Evolutionary conservation across 164 flowering plant species (phyloP).

Genomic region (Berberis thunbergii): DNA sequence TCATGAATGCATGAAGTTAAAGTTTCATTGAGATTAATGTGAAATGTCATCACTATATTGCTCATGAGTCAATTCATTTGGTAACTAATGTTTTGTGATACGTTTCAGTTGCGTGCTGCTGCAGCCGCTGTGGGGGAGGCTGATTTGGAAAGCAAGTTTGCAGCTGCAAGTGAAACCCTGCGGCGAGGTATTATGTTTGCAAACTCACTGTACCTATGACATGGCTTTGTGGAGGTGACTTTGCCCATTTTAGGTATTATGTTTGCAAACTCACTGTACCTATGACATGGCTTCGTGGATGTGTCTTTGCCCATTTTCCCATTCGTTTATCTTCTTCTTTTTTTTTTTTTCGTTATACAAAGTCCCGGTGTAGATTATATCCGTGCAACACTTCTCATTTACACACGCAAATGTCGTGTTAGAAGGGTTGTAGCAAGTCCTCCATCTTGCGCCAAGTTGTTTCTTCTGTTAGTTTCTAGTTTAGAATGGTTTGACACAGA

Average conservation of each 20-base stretch:
- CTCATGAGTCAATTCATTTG: neutral
- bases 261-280: constrained; percentile 75
- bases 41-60: neutral
- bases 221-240: neutral
- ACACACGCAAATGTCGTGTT: too few relatives aligned
- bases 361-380: too few relatives aligned
- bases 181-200: constrained; percentile 96
- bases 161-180: constrained; percentile 78
- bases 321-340: neutral
- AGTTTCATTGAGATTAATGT: too few relatives aligned
- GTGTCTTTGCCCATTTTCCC: neutral
- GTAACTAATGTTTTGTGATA: neutral
- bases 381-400: too few relatives aligned
- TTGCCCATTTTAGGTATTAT: constrained; percentile 47
- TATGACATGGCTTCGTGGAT: constrained; percentile 14
- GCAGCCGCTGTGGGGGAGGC: constrained; percentile 94
- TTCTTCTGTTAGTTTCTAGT: too few relatives aligned
- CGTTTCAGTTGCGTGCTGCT: constrained; percentile 61
- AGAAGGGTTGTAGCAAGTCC: too few relatives aligned
- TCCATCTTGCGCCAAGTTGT: too few relatives aligned
- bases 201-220: constrained; percentile 48
- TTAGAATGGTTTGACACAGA: too few relatives aligned
- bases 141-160: constrained; percentile 72
- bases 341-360: too few relatives aligned
- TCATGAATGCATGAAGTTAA: neutral